Percentiles rank a stretch among this genome's conserved stretches.
These are phyloP conservation scores for Jatropha multifida DNA, from an alignment of 441 rosid species.

Conservation along the genomic window DNA sequence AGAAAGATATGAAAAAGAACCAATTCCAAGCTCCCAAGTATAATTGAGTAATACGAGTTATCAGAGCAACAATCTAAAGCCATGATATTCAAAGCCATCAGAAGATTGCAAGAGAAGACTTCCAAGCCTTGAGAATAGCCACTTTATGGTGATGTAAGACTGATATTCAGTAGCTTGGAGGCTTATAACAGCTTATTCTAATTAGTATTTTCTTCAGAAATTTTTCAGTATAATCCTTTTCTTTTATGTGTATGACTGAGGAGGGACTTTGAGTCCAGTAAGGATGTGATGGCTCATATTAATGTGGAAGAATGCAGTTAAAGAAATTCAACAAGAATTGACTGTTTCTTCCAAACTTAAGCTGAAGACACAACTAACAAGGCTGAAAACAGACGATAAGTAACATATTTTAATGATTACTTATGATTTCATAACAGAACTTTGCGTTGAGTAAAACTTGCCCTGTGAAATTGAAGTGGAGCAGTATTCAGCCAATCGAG, in stretches of 20 bases:
- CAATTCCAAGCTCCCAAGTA: background rate
- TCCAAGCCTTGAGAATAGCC: background rate
- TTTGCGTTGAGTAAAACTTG: constrained; percentile 29
- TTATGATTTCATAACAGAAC: background rate
- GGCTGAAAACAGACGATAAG: background rate
- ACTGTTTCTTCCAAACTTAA: background rate
- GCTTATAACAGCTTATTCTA: background rate
- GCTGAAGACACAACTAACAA: background rate
- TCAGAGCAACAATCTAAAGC: background rate
- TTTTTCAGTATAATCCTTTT: background rate
- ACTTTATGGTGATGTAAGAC: background rate
- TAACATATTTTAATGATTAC: background rate
- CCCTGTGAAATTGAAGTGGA: constrained; percentile 85
- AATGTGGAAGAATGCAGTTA: background rate
- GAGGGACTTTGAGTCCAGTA: background rate
- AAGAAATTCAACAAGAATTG: background rate
- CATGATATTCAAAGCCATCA: background rate
- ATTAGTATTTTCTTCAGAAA: background rate
- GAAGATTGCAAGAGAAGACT: background rate
- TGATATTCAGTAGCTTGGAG: background rate
- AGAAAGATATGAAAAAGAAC: background rate
- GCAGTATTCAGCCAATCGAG: constrained; percentile 92
- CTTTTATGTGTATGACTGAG: background rate
- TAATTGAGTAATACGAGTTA: background rate
- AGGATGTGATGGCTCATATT: background rate